Conservation (phyloP, 2,329 filamentous ascomycete species). For the Scortechinia acanthostroma region DNA sequence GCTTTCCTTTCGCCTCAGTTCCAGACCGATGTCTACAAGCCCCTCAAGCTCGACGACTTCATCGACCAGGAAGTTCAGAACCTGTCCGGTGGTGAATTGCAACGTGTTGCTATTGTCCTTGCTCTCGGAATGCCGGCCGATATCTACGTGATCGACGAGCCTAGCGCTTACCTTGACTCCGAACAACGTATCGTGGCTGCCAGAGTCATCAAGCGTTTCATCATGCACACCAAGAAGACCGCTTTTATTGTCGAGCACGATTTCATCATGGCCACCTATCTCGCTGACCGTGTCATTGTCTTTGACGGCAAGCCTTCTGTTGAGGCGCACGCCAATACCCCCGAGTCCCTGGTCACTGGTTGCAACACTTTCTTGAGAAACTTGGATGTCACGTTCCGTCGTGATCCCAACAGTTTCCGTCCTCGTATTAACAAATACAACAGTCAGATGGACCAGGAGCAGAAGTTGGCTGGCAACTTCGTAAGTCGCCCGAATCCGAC, state of each 20-base stretch:
- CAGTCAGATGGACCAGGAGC: slow-evolving; percentile 94
- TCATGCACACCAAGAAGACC: slow-evolving; percentile 99
- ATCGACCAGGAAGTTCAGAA: slow-evolving; percentile 99
- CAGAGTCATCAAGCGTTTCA: slow-evolving; percentile 98
- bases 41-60: slow-evolving; percentile 97
- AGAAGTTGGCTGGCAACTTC: slow-evolving; percentile 89
- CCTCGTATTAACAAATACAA: slow-evolving; percentile 97
- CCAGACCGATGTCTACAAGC: slow-evolving; percentile 98
- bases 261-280: slow-evolving; percentile 84
- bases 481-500: slow-evolving; percentile 39
- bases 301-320: slow-evolving; percentile 92
- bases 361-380: slow-evolving; percentile 97
- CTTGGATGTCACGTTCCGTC: slow-evolving; percentile 94
- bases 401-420: slow-evolving; percentile 90
- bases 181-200: slow-evolving; percentile 97
- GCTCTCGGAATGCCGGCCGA: slow-evolving; percentile 93
- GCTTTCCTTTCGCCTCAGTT: slow-evolving; percentile 95
- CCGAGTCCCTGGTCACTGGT: slow-evolving; percentile 85
- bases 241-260: slow-evolving; percentile 99
- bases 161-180: slow-evolving; percentile 92
- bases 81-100: slow-evolving; percentile 96
- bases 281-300: slow-evolving; percentile 89
- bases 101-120: slow-evolving; percentile 95
- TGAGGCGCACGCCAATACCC: slow-evolving; percentile 77
- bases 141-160: slow-evolving; percentile 97